Conservation (phyloP, 2,329 filamentous ascomycete genomes). For the Arthrobotrys sphaeroides region DNA sequence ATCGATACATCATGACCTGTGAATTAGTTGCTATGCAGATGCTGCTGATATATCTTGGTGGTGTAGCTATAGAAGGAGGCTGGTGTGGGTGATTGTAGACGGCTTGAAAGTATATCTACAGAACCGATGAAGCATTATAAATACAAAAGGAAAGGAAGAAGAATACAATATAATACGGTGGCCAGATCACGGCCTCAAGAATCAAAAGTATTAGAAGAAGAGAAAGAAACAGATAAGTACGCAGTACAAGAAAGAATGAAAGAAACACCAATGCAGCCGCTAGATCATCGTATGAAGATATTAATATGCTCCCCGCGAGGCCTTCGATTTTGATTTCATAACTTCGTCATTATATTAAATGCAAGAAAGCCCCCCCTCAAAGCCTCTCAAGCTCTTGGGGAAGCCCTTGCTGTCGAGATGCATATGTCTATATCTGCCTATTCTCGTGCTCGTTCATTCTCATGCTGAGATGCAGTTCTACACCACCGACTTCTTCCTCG, state of each 20-base stretch:
- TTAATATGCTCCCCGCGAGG: too few species aligned
- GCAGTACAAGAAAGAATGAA: constrained; percentile 45
- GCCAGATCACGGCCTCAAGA: neutral
- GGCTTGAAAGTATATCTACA: too few species aligned
- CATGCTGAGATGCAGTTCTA: neutral
- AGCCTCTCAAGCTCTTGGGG: too few species aligned
- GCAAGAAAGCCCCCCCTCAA: constrained; percentile 72
- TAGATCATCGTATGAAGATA: constrained; percentile 32
- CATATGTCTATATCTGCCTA: too few species aligned
- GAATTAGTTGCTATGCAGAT: too few species aligned
- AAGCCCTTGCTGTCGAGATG: too few species aligned
- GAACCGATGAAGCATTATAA: too few species aligned
- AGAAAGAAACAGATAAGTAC: constrained; percentile 36
- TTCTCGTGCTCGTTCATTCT: too few species aligned
- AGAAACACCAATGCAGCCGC: constrained; percentile 55
- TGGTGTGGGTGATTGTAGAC: too few species aligned
- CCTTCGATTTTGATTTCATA: constrained; percentile 55
- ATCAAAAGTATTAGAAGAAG: constrained; percentile 16
- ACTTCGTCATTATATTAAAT: constrained; percentile 65
- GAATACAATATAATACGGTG: neutral
- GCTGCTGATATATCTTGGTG: too few species aligned
- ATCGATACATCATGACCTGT: neutral
- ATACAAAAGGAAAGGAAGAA: neutral
- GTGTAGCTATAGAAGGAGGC: too few species aligned
- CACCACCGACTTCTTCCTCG: constrained; percentile 44